These are phyloP conservation scores for Colletotrichum orchidophilum DNA, from an alignment of 2,329 filamentous ascomycete genomes.

Conservation along the genomic window DNA sequence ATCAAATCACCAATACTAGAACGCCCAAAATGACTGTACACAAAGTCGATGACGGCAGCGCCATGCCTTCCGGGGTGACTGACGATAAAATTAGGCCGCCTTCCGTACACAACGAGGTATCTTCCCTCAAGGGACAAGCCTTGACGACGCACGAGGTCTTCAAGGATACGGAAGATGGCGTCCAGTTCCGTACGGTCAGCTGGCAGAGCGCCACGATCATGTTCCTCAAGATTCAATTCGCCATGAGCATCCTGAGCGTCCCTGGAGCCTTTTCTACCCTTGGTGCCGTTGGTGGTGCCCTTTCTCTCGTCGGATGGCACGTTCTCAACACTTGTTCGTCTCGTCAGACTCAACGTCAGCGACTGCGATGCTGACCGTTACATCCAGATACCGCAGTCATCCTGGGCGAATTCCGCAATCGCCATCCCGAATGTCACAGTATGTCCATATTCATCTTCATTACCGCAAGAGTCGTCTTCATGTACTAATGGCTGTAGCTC, in stretches of 20 bases:
- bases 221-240: slow-evolving; percentile 48
- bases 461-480: background rate
- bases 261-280: slow-evolving; percentile 34
- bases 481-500: slow-evolving; percentile 14
- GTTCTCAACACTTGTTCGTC: background rate
- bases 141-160: slow-evolving; percentile 38
- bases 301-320: slow-evolving; percentile 37
- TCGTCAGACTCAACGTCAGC: background rate
- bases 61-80: background rate
- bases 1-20: background rate
- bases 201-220: slow-evolving; percentile 52
- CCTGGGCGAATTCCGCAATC: background rate
- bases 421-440: background rate
- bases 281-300: slow-evolving; percentile 48
- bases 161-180: slow-evolving; percentile 37
- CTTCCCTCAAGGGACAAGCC: background rate
- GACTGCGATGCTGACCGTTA: background rate
- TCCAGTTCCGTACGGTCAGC: slow-evolving; percentile 44
- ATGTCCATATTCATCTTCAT: background rate
- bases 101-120: background rate
- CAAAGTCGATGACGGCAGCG: background rate
- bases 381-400: background rate
- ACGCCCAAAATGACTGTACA: background rate
- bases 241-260: slow-evolving; percentile 38
- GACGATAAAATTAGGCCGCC: background rate